Base-by-base conservation (phyloP, 306 rosid species). In the Gastrolobium villosum region DNA sequence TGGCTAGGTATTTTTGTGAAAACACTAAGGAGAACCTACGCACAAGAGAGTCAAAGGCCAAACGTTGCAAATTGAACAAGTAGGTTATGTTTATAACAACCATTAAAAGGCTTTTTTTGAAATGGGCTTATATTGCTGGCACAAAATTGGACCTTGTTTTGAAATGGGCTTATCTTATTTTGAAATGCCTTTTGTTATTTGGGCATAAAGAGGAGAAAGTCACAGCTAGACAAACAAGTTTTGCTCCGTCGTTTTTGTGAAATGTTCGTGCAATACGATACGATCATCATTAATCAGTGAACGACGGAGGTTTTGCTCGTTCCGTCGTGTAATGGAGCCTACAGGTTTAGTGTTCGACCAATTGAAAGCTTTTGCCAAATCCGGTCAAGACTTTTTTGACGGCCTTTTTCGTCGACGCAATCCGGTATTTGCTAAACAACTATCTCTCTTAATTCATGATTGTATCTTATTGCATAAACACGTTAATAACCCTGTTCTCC, bases 311-410 rank as follows among this genome's bases (percentile, higher is more conserved):
- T 65, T 39, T 35, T 74, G 52, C 3, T 48, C 49, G 57, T 67
- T 32, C 5, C 8, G 63, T 75, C 52, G n/a, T 46, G 65, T 61
- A 59, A 89, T 93, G 98, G 98, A 91, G 52, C 84, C 90, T 59
- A 36, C 83, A 8, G 79, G 83, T 5, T 55, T 26, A 7, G 86
- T 82, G 15, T 59, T 65, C 7, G 88, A 88, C 72, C 89, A 90
- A 55, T 40, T 87, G 28, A 84, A 80, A 78, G 86, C 73, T 46
- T 79, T 90, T 20, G 87, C 83, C 1, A 85, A 85, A 73, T 91
- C 90, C 61, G 70, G 89, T 80, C 94, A 87, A 2, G 83, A 84
- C 59, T 80, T 87, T 49, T 46, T 94, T 5, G 85, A 83, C 49
- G 48, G 61, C 66, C 68, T 91, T 77, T 34, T 90, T 68, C 77